A percentile compares a stretch with the other conserved stretches of the same genome.
Conservation (phyloP, 1,139 yeast genomes). For the Nakaseomyces delphensis region DNA sequence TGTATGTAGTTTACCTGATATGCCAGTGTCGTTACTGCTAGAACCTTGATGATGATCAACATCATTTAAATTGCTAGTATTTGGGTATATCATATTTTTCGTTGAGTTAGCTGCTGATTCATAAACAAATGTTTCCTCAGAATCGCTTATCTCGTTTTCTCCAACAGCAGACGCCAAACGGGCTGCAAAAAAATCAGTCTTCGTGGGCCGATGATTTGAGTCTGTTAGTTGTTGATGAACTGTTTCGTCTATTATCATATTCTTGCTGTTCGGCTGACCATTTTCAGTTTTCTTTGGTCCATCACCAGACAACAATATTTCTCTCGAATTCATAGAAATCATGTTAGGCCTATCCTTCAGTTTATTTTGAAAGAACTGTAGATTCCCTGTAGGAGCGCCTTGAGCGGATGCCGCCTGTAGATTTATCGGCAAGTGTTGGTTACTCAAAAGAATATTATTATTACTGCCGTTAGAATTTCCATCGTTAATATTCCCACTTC, state of each 20-base stretch:
- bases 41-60: constrained; percentile 12
- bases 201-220: constrained; percentile 35
- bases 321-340: constrained; percentile 19
- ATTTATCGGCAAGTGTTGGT: background rate
- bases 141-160: constrained; percentile 76
- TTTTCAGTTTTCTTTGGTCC: constrained; percentile 5
- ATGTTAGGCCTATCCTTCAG: constrained; percentile 18
- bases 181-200: constrained; percentile 92
- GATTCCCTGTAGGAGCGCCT: background rate
- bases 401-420: constrained; percentile 4
- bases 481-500: constrained; percentile 7
- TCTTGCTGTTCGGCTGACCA: constrained; percentile 5
- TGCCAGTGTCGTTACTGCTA: constrained; percentile 13
- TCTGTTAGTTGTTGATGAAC: constrained; percentile 7
- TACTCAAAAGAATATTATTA: constrained; percentile 5
- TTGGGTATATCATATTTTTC: constrained; percentile 30
- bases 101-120: constrained; percentile 44
- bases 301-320: constrained; percentile 16
- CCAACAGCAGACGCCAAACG: constrained; percentile 89
- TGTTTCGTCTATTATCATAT: constrained; percentile 6
- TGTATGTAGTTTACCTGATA: constrained; percentile 8
- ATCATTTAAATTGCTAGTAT: constrained; percentile 5
- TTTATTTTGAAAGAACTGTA: constrained; percentile 6
- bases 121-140: constrained; percentile 90
- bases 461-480: constrained; percentile 5